Conservation (phyloP, 2,329 filamentous ascomycete species). For the Alternaria arborescens region DNA sequence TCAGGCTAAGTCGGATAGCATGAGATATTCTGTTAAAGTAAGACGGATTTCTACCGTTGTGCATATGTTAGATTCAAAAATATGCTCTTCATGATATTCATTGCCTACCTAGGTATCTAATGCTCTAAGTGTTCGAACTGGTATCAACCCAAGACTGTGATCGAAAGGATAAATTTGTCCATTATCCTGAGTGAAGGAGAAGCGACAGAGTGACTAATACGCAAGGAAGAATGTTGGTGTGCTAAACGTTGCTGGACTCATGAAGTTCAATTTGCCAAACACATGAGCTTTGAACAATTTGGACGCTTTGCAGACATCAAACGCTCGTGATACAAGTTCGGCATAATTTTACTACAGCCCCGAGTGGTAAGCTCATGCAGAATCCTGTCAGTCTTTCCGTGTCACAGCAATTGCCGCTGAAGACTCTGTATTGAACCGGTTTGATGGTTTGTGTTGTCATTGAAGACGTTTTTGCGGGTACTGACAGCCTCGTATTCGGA, state of each 20-base stretch:
- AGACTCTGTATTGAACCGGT: not conserved
- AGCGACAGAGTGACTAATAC: not conserved
- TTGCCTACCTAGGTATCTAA: no score
- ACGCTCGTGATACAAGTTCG: not conserved
- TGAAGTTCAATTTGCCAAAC: not conserved
- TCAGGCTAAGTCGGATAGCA: not conserved
- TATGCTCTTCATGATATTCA: not conserved
- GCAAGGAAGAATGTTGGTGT: not conserved
- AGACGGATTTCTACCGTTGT: not conserved
- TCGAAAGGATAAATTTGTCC: not conserved
- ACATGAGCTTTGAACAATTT: not conserved
- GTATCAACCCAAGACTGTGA: not conserved
- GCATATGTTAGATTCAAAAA: not conserved
- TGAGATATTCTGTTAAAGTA: not conserved
- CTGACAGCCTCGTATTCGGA: not conserved
- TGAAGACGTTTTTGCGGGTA: not conserved
- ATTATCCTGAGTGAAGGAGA: not conserved
- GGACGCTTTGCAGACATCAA: not conserved
- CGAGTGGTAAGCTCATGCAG: not conserved
- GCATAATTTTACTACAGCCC: not conserved
- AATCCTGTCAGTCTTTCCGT: not conserved
- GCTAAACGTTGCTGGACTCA: not conserved
- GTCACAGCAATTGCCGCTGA: not conserved
- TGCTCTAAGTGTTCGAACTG: no score
- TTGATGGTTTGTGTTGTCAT: not conserved